phyloP scores from a whole-genome alignment of 768 basidiomycete species.

The Mycena leptocephala region DNA sequence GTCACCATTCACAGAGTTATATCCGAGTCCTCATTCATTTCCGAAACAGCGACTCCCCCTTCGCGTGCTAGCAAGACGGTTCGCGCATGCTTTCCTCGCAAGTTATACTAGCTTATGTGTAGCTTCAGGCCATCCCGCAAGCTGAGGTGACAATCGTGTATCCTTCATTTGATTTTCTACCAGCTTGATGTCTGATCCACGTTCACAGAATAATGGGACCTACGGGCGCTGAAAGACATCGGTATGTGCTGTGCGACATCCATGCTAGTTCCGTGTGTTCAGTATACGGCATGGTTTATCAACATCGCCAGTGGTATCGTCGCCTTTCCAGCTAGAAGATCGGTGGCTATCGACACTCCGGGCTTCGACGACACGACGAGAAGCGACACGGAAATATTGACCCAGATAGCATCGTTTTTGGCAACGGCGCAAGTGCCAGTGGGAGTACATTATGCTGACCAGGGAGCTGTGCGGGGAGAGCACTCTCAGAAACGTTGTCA shows the following conservation, averaged over 20 bases:
- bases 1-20: too few species aligned
- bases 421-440: constrained; percentile 46
- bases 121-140: background rate
- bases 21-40: too few species aligned
- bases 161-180: background rate
- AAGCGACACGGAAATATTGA: constrained; percentile 64
- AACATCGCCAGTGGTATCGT: constrained; percentile 52
- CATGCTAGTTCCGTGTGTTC: too few species aligned
- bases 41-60: too few species aligned
- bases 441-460: constrained; percentile 54
- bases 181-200: background rate
- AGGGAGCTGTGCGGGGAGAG: constrained; percentile 68
- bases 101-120: too few species aligned
- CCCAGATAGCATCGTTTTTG: constrained; percentile 63
- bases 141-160: constrained; percentile 19
- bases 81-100: too few species aligned
- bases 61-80: too few species aligned
- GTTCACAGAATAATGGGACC: constrained; percentile 21
- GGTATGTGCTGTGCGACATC: background rate
- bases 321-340: constrained; percentile 53
- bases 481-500: constrained; percentile 65
- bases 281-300: constrained; percentile 1
- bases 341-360: constrained; percentile 69
- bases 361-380: constrained; percentile 72
- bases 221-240: constrained; percentile 24